These are phyloP conservation scores for Lactarius evosmus DNA, from an alignment of 768 basidiomycete species.

Conservation along the genomic window DNA sequence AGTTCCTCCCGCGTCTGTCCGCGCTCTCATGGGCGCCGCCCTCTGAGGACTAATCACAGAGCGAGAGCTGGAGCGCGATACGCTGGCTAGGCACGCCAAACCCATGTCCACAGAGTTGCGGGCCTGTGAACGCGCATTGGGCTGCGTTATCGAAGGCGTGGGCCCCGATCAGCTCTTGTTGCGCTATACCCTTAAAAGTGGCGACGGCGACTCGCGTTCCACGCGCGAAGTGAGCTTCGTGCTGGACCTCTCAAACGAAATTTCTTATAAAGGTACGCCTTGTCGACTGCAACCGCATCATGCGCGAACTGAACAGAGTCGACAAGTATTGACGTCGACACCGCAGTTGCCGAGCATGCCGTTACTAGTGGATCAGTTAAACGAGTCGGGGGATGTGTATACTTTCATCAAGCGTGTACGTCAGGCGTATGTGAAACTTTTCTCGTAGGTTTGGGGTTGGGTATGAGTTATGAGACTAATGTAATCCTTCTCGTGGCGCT, in stretches of 20 bases:
- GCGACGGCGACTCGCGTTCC: conserved; percentile 9
- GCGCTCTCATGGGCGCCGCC: not conserved
- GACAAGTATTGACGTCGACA: conserved; percentile 78
- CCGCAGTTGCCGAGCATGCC: conserved; percentile 66
- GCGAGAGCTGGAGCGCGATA: conserved; percentile 60
- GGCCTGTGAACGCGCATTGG: conserved; percentile 51
- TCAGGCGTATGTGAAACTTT: conserved; percentile 45
- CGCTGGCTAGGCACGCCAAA: conserved; percentile 52
- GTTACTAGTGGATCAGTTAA: conserved; percentile 66
- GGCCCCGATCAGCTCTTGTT: conserved; percentile 68
- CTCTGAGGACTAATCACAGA: conserved; percentile 42
- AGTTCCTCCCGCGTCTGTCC: conserved; percentile 23
- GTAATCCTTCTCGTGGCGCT: no score
- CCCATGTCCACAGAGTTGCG: conserved; percentile 53
- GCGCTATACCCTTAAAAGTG: conserved; percentile 44
- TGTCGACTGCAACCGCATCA: not conserved
- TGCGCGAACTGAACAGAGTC: not conserved
- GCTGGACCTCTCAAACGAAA: conserved; percentile 21
- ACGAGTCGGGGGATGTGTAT: conserved; percentile 65
- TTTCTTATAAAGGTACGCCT: conserved; percentile 22
- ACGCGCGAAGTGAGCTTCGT: conserved; percentile 26
- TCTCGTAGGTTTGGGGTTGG: conserved; percentile 10
- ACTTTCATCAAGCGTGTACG: conserved; percentile 67
- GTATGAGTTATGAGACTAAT: no score
- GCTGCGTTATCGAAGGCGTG: conserved; percentile 67